These are phyloP conservation scores for Forsythia viridissima DNA, from an alignment of 257 asterid genomes.

Conservation along the genomic window DNA sequence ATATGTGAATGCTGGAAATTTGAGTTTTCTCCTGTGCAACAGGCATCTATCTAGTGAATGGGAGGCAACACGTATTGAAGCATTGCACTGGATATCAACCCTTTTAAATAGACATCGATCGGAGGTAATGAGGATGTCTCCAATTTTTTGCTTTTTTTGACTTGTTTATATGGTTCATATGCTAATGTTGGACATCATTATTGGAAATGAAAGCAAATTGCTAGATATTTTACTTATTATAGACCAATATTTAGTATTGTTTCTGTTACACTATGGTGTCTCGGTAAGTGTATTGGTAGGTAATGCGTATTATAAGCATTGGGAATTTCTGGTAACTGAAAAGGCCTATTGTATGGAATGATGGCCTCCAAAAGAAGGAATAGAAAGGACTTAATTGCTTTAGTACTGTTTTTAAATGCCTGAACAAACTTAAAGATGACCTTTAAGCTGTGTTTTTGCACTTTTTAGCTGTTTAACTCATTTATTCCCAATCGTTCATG, in stretches of 20 bases:
- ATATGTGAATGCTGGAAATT: constrained; percentile 3
- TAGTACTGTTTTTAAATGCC: not conserved
- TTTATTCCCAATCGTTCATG: not conserved
- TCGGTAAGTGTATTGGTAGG: not conserved
- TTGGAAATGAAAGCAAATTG: not conserved
- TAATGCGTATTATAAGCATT: not conserved
- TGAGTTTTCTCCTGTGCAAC: constrained; percentile 23
- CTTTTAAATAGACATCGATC: constrained; percentile 68
- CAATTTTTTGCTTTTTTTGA: not conserved
- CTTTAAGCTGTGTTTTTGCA: not conserved
- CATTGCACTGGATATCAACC: constrained; percentile 87
- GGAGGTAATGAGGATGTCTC: constrained; percentile 52
- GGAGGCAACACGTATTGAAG: constrained; percentile 99
- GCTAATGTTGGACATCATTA: not conserved
- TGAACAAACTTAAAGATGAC: not conserved
- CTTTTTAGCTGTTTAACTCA: not conserved
- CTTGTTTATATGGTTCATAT: constrained; percentile 16
- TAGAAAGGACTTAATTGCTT: not conserved
- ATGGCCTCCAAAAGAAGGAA: not conserved
- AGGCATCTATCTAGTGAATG: constrained; percentile 92
- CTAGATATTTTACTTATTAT: not conserved
- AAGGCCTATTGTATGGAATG: not conserved
- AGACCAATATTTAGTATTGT: not conserved
- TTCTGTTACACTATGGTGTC: not conserved
- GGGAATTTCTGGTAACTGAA: not conserved